Evolutionary conservation across 352 stramenopile species (phyloP), one percentile per base, ranked within the genome.

Genomic region (Pilasporangium apinafurcum): DNA sequence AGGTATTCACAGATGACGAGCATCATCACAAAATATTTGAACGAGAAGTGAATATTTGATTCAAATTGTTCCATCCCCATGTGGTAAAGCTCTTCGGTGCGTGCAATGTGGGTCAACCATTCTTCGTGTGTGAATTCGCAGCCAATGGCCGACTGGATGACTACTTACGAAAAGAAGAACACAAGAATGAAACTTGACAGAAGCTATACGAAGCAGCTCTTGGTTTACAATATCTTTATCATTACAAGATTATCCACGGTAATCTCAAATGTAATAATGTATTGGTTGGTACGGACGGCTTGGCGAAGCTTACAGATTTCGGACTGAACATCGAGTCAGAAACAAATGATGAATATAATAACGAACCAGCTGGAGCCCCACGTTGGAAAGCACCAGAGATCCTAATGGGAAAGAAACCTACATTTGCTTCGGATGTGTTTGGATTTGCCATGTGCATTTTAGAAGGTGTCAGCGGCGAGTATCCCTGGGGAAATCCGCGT

Each of bases 61-160:
- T 53, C 28, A 5, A 27, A 0, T 26, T 60, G 0, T 37, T 51
- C 4, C 48, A 68, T 32, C 34, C 45, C 2, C 44, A 63, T 27
- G 24, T 62, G 1, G 33, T 67, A 14, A 39, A 49, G 10, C 20
- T 67, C 18, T 67, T 58, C 25, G 58, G 58, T 13, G 58, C 48
- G 13, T 63, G 49, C 12, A 35, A 62, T 20, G 9, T 56, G 3
- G 53, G 25, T 1, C 24, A 27, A 1, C 42, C 48, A 13, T 47
- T 41, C 33, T 29, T 62, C 10, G 41, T 62, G 21, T 53, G 31
- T 14, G 53, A 62, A 14, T 18, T 37, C 21, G 43, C 48, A 5
- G 3, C n/a, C 6, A 39, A 28, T 20, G 44, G 21, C 25, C 48
- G 18, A 5, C 5, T 55, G 10, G 26, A 38, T 8, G 25, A n/a